Conservation (phyloP, 192 early-diverging fungal genomes). For the Coemansia sp. region DNA sequence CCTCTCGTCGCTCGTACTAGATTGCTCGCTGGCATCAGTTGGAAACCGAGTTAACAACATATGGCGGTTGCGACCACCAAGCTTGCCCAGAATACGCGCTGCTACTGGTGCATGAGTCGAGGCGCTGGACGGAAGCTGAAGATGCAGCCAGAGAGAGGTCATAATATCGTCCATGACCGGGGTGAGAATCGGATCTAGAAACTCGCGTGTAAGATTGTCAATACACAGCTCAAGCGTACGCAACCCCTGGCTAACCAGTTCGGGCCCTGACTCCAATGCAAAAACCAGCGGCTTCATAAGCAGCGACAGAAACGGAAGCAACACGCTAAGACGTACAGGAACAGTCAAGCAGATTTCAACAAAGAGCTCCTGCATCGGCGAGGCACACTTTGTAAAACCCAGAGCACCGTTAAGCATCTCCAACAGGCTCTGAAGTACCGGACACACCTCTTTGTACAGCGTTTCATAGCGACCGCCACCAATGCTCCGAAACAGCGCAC, state of each 20-base stretch:
- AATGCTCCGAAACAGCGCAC: conserved; percentile 91
- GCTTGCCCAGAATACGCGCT: conserved; percentile 91
- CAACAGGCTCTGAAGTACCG: conserved; percentile 86
- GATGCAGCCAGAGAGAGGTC: conserved; percentile 89
- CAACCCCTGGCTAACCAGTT: conserved; percentile 93
- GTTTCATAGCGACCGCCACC: conserved; percentile 95
- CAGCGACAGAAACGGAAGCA: conserved; percentile 89
- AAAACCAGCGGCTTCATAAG: conserved; percentile 96
- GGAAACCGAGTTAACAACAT: conserved; percentile 63
- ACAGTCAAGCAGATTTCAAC: conserved; percentile 97
- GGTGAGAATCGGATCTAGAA: conserved; percentile 92
- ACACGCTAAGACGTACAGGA: conserved; percentile 89
- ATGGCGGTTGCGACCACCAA: conserved; percentile 95
- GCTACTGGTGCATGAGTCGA: conserved; percentile 80
- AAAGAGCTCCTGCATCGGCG: conserved; percentile 91
- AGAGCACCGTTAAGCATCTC: conserved; percentile 86
- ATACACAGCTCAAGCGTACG: conserved; percentile 97
- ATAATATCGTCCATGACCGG: conserved; percentile 95
- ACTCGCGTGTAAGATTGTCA: conserved; percentile 96
- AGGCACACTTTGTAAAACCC: conserved; percentile 73
- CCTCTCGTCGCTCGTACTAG: background rate
- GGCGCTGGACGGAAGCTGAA: conserved; percentile 85
- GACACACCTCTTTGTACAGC: conserved; percentile 94
- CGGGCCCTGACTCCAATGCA: conserved; percentile 86
- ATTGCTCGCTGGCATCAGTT: background rate